Evolutionary conservation across 768 basidiomycete species (phyloP), one percentile per base, ranked within the genome.

Genomic region (Boletus fagicola): DNA sequence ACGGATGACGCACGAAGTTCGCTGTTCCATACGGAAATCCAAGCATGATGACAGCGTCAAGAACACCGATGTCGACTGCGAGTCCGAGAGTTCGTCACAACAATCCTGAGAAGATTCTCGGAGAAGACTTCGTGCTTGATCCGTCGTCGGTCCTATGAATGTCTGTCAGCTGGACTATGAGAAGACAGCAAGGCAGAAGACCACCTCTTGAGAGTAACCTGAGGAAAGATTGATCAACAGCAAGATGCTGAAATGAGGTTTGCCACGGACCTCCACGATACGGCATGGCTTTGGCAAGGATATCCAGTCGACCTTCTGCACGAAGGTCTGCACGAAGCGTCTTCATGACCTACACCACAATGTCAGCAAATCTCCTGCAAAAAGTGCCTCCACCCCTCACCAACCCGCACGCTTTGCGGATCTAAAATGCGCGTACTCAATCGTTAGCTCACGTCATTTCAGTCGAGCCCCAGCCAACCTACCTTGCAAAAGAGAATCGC

Each of bases 221-320:
- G 57, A 18, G 15, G 35, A 46, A 46, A 40, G 13, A 49, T 9
- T 24, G 1, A 40, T 44, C 28, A 4, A 20, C 3, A 20, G 35
- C 8, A 43, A 31, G 10, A 33, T 18, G n/a, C 0, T 5, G 42
- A 35, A 49, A 38, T n/a, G 24, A 87, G n/a, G n/a, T n/a, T n/a
- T n/a, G n/a, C n/a, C n/a, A n/a, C n/a, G n/a, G n/a, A n/a, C 89
- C 93, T 71, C 92, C 92, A 39, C 93, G 81, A 68, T 95, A 95
- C 1, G 91, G 79, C 79, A 85, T 89, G 12, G 93, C 87, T 64
- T 80, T 80, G 15, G 86, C 77, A 38, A 92, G 75, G 51, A 95
- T 83, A 65, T 95, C 93, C 31, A 80, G 70, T 7, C 90, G 80
- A 22, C 91, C 26, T 4, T 26, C 26, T 2, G 26, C 26, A 26